Evolutionary conservation across 441 rosid species (phyloP).

Genomic region (Daphne laureola): DNA sequence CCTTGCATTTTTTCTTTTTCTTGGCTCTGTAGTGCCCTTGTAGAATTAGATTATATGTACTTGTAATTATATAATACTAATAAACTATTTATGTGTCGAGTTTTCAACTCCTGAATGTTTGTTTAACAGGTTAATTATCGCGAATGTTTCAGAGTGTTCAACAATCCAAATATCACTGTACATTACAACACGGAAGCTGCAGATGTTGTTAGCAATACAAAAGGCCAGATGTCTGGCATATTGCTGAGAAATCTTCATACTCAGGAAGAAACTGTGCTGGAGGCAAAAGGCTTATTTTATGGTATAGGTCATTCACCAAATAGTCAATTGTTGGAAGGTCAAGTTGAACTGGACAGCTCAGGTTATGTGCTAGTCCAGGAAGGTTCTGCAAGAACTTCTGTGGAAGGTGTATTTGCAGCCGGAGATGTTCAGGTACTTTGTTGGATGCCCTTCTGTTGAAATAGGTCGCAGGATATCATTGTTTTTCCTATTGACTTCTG

Average conservation of each 20-base stretch:
- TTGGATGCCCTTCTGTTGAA: background rate
- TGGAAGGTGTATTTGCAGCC: conserved; percentile 92
- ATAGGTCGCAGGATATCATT: too few species aligned
- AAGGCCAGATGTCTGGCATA: conserved; percentile 96
- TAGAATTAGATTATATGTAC: conserved; percentile 12
- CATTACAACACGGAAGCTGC: conserved; percentile 85
- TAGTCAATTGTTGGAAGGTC: conserved; percentile 84
- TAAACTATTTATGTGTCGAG: conserved; percentile 64
- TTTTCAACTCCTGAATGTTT: conserved; percentile 99
- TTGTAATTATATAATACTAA: conserved; percentile 51
- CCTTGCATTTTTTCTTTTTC: conserved; percentile 7
- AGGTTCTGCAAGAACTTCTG: conserved; percentile 78
- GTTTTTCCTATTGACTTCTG: too few species aligned
- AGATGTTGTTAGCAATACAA: conserved; percentile 81
- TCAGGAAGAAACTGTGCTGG: conserved; percentile 79
- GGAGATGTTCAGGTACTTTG: conserved; percentile 92
- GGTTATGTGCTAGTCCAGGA: conserved; percentile 77
- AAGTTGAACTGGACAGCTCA: conserved; percentile 75
- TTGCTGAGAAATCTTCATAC: conserved; percentile 67
- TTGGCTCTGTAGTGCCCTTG: conserved; percentile 6
- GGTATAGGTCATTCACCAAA: conserved; percentile 98
- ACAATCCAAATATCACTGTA: conserved; percentile 91
- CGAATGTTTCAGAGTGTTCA: conserved; percentile 99
- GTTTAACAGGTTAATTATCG: conserved; percentile 99
- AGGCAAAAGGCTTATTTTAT: conserved; percentile 93